Percentiles rank a stretch among this genome's conserved stretches.
These are phyloP conservation scores for Yarrowia sp. DNA, from an alignment of 805 yeast species.

Conservation along the genomic window DNA sequence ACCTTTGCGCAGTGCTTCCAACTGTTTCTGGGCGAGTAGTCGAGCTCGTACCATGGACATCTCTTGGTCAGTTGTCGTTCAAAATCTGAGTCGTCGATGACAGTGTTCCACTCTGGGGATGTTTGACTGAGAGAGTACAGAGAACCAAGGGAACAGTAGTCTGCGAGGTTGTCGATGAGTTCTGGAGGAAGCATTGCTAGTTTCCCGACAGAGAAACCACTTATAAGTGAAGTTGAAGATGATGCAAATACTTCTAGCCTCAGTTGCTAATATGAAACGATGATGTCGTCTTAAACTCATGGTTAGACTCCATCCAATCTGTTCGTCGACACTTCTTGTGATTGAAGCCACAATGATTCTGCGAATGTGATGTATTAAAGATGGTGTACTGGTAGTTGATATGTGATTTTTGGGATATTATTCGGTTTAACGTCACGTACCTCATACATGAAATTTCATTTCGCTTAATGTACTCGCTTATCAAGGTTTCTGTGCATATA, in stretches of 20 bases:
- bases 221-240: neutral
- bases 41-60: conserved; percentile 5
- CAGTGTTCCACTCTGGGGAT: neutral
- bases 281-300: neutral
- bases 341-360: neutral
- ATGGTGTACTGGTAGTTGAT: neutral
- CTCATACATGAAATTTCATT: neutral
- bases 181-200: neutral
- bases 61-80: neutral
- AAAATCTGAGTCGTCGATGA: neutral
- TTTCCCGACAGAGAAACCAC: no score
- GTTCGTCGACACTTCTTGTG: neutral
- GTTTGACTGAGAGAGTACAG: neutral
- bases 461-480: conserved; percentile 11
- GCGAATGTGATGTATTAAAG: neutral
- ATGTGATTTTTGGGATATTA: no score
- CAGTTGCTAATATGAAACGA: neutral
- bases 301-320: conserved; percentile 6
- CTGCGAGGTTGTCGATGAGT: neutral
- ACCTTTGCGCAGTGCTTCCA: conserved; percentile 10
- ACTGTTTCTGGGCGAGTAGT: neutral
- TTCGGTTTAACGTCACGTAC: neutral
- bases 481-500: neutral
- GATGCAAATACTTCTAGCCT: neutral
- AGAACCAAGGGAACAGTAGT: neutral